Evolutionary conservation across 192 early-diverging fungal species (phyloP).

Genomic region (Mortierella antarctica): DNA sequence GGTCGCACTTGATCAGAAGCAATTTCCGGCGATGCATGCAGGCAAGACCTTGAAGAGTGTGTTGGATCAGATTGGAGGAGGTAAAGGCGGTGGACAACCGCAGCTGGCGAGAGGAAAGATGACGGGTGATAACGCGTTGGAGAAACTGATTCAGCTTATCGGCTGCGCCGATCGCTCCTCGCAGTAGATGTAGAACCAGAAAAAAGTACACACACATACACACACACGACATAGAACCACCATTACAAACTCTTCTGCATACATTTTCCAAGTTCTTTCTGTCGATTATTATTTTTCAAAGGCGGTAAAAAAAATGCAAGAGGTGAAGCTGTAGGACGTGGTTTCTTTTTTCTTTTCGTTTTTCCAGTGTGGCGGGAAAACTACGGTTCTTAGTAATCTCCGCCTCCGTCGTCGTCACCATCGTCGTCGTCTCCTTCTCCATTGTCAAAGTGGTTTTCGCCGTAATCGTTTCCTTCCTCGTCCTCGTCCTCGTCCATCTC

Average conservation of each 20-base stretch:
- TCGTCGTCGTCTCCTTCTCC: slow-evolving; percentile 42
- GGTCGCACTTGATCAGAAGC: slow-evolving; percentile 54
- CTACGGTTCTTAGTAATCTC: slow-evolving; percentile 12
- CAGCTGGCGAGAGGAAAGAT: slow-evolving; percentile 59
- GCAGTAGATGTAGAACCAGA: no score
- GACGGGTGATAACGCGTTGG: not conserved
- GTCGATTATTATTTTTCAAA: no score
- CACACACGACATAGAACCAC: no score
- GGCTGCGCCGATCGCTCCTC: no score
- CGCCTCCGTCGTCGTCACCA: slow-evolving; percentile 27
- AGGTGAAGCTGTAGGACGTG: no score
- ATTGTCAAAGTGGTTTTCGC: slow-evolving; percentile 33
- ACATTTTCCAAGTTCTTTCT: no score
- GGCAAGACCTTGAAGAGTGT: slow-evolving; percentile 57
- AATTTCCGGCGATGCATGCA: slow-evolving; percentile 17
- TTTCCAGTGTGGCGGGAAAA: no score
- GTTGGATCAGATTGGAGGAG: slow-evolving; percentile 55
- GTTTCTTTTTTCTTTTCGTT: no score
- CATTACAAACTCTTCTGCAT: no score
- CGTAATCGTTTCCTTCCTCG: slow-evolving; percentile 37
- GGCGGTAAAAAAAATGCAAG: no score
- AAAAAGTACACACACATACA: no score
- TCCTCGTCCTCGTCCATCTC: slow-evolving; percentile 45
- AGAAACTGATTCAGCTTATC: slow-evolving; percentile 12
- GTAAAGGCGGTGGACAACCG: slow-evolving; percentile 61